Evolutionary conservation across 352 stramenopile genomes (phyloP), one percentile per base, ranked within the genome.

Genomic region (Blastocystis sp.): DNA sequence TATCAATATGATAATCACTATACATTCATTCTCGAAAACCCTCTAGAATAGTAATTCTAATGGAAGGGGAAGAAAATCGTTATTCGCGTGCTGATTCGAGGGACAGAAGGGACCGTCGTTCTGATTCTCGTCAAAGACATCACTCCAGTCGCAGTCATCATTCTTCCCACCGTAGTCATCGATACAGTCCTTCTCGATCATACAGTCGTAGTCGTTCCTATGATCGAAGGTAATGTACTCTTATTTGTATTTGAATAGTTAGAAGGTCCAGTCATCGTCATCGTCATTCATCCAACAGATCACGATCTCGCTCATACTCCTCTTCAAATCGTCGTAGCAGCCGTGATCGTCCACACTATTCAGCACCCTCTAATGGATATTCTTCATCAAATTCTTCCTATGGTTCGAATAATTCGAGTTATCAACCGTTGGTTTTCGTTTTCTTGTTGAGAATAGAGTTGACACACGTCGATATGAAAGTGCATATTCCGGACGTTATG

Each of bases 391-490:
- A 46, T 12, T 21, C 21, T 46, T 65, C 27, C 29, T n/a, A 21
- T n/a, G 5, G 39, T 27, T 81, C 37, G 11, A 24, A 16, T 39
- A 11, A 32, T 27, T 81, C 71, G 1, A 46, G 65, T 39, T 32
- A 75, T 74, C 24, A 14, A 19, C 51, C 39, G 63, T 87, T 77
- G 46, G 9, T 29, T 21, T 75, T 51, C 35, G 19, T 29, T 21
- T 42, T 57, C 39, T 12, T 57, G 39, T 67, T 46, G 29, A 42
- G 35, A 24, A 29, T 87, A 87, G 63, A 24, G 54, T 63, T 24
- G 63, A 87, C 37, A 87, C 77, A 54, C 63, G 58, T 75, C 63
- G 59, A 5, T 87, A 87, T 27, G 46, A 87, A n/a, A 73, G 71
- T 42, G 39, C 71, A 14, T 81, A 87, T 75, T 49, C 27, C 4